Evolutionary conservation across 1,284 basidiomycete genomes (phyloP).

Genomic region (Puccinia triticina): DNA sequence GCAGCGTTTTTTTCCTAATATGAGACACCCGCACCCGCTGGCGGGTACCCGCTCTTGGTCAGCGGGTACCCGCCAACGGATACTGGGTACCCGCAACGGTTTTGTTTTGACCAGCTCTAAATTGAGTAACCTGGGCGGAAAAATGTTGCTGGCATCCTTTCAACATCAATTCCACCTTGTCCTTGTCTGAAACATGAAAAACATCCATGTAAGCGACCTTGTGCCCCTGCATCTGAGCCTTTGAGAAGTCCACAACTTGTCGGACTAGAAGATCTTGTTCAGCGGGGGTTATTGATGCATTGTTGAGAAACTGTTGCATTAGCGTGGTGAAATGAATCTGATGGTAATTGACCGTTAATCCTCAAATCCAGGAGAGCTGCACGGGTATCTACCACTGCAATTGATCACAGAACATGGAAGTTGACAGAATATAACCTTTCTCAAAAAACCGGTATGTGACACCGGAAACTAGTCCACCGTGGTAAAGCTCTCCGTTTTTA

Average conservation of each 20-base stretch:
- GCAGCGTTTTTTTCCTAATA: no score
- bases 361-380: background rate
- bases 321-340: background rate
- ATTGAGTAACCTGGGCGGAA: background rate
- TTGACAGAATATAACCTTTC: background rate
- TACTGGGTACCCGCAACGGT: no score
- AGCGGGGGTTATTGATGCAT: no score
- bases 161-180: background rate
- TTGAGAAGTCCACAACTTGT: conserved; percentile 4
- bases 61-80: no score
- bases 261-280: background rate
- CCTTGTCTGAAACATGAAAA: background rate
- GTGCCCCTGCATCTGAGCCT: no score
- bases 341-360: no score
- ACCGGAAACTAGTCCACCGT: background rate
- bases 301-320: background rate
- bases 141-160: background rate
- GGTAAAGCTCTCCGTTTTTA: background rate
- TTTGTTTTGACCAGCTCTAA: no score
- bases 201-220: conserved; percentile 21
- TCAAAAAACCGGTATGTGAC: conserved; percentile 1
- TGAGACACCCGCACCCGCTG: no score
- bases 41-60: no score
- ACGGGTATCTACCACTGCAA: background rate
- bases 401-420: background rate